Base-by-base conservation (phyloP, 768 basidiomycete genomes). In the Mycena epipterygia region DNA sequence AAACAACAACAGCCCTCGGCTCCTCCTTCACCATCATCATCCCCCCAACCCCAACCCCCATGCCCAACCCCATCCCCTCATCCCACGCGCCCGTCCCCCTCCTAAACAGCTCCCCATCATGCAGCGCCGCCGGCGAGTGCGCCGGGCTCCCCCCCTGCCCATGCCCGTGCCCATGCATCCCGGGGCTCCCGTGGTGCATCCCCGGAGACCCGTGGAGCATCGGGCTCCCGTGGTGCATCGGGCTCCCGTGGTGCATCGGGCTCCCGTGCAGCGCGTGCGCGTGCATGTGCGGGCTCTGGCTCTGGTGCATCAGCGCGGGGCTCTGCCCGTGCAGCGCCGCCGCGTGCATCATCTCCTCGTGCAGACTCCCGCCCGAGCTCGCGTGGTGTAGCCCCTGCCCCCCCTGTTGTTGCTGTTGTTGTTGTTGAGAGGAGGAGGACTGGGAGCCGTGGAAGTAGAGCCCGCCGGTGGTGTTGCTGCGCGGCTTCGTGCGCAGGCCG, bases 11-110 rank as follows among this genome's bases (percentile, higher is more conserved):
- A 16, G 64, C 62, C 55, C 68, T 1, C 56, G 68, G 68, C 72
- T 73, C 72, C 72, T 73, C 72, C 72, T 73, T 73, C 12, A 73
- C 72, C 9, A 21, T 62, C 27, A 69, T 30, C 27, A 42, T 57
- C 44, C 23, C 39, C 48, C 5, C 51, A 0, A 39, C 49, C 58
- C 21, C 68, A 13, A 25, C 44, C 0, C 12, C 53, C n/a, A n/a
- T n/a, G n/a, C n/a, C n/a, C n/a, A n/a, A 33, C 56, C 21, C 27
- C 70, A 27, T 33, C 12, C 37, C 17, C 42, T 55, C 60, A 59
- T 55, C 29, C 68, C 67, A 0, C 67, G 67, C 71, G 64, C 55
- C 21, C 61, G 16, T 63, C 44, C 58, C 55, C 30, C 72, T 19
- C 14, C 72, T 6, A 11, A 62, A 72, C 62, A 72, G 35, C 65